These are phyloP conservation scores for Xylaria multiplex DNA, from an alignment of 2,329 filamentous ascomycete genomes.

Conservation along the genomic window DNA sequence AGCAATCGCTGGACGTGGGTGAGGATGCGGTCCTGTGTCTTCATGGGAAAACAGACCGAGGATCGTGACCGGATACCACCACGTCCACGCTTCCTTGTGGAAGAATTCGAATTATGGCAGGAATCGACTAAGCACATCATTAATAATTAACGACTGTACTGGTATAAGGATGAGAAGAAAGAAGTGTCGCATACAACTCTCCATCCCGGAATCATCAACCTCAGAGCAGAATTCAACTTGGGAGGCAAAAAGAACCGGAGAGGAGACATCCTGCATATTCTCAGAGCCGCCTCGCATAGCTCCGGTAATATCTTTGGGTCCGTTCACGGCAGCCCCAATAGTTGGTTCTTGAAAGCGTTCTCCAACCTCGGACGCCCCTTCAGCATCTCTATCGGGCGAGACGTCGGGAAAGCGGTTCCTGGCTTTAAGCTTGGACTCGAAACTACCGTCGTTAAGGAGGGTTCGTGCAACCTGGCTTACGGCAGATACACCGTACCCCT, in stretches of 20 bases:
- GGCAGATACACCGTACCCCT: background rate
- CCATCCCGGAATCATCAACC: slow-evolving; percentile 1
- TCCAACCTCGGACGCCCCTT: background rate
- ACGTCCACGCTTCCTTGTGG: background rate
- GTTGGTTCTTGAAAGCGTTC: too few species aligned
- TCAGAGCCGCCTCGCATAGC: background rate
- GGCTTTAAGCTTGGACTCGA: background rate
- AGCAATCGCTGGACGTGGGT: background rate
- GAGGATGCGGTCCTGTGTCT: slow-evolving; percentile 1
- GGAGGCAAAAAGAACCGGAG: background rate
- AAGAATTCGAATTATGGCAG: background rate
- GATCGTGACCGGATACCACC: background rate
- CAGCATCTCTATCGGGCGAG: background rate
- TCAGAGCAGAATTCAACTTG: background rate
- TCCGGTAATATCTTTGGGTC: background rate
- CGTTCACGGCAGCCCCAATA: background rate
- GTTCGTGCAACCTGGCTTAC: background rate
- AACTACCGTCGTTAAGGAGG: background rate
- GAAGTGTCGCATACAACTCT: background rate
- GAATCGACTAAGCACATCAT: slow-evolving; percentile 2
- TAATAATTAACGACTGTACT: background rate
- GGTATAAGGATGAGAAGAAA: background rate
- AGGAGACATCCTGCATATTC: background rate
- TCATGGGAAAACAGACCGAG: background rate
- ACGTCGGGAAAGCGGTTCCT: background rate